Percentiles rank a stretch among this genome's conserved stretches.
Evolutionary conservation across 2,329 filamentous ascomycete species (phyloP).

Genomic region (Chrysoporthe puriensis): DNA sequence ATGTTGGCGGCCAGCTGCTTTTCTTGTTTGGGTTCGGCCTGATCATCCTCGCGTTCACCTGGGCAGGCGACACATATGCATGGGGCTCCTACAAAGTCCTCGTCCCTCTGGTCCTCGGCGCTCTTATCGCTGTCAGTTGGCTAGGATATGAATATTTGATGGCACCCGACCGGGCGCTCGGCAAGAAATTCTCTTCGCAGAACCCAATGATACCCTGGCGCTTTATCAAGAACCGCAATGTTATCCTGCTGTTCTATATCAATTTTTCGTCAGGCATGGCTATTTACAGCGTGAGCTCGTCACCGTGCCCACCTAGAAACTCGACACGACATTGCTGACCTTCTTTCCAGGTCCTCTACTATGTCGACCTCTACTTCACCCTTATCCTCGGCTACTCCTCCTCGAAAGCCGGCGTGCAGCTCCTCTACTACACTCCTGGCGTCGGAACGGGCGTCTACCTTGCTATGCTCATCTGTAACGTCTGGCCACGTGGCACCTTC

Average conservation of each 20-base stretch:
- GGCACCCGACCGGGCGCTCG: constrained; percentile 50
- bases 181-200: constrained; percentile 54
- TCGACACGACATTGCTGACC: not conserved
- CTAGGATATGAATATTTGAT: constrained; percentile 59
- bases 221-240: constrained; percentile 60
- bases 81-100: constrained; percentile 56
- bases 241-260: constrained; percentile 62
- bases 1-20: constrained; percentile 58
- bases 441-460: constrained; percentile 62
- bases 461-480: constrained; percentile 63
- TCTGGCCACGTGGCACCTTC: constrained; percentile 65
- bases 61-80: constrained; percentile 57
- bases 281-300: constrained; percentile 48
- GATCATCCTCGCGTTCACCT: constrained; percentile 58
- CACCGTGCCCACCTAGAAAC: not conserved
- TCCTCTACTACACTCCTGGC: constrained; percentile 68
- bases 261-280: constrained; percentile 63
- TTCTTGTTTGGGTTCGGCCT: constrained; percentile 60
- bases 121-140: constrained; percentile 45
- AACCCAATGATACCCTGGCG: constrained; percentile 67
- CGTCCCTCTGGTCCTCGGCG: constrained; percentile 51
- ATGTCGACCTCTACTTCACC: constrained; percentile 71
- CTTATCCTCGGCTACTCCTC: constrained; percentile 59
- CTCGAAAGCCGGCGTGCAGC: constrained; percentile 56
- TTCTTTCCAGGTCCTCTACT: constrained; percentile 53